Evolutionary conservation across 768 basidiomycete genomes (phyloP).

Genomic region (Floccularia luteovirens): DNA sequence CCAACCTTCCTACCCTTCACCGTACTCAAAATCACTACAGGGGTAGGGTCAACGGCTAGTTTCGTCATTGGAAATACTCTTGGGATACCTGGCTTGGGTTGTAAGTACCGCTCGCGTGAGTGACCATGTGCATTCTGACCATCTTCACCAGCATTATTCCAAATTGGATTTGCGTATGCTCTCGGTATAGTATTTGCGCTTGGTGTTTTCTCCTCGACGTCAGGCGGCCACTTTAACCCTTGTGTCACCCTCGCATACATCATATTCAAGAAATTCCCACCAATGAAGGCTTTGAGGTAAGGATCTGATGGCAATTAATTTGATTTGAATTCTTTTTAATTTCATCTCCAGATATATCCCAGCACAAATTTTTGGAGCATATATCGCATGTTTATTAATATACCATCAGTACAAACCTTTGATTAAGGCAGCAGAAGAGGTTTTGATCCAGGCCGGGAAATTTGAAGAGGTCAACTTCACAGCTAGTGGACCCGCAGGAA

Average conservation of each 20-base stretch:
- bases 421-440: conserved; percentile 28
- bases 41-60: conserved; percentile 46
- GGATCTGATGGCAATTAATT: conserved; percentile 4
- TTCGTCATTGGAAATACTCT: conserved; percentile 40
- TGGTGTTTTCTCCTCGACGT: conserved; percentile 39
- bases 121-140: conserved; percentile 10
- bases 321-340: neutral
- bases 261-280: conserved; percentile 49
- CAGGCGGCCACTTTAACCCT: conserved; percentile 63
- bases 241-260: conserved; percentile 46
- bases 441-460: conserved; percentile 14
- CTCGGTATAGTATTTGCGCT: conserved; percentile 56
- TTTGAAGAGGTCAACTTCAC: conserved; percentile 23
- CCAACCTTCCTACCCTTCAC: neutral
- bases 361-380: conserved; percentile 60
- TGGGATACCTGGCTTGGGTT: too few species aligned
- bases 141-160: conserved; percentile 35
- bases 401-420: conserved; percentile 56
- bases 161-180: conserved; percentile 51
- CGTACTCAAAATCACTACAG: conserved; percentile 15
- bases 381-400: conserved; percentile 50
- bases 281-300: conserved; percentile 42
- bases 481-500: conserved; percentile 39
- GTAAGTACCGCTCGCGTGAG: conserved; percentile 40
- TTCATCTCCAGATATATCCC: conserved; percentile 43